phyloP scores from a whole-genome alignment of 2,329 filamentous ascomycete genomes.

The Zasmidium cellare region DNA sequence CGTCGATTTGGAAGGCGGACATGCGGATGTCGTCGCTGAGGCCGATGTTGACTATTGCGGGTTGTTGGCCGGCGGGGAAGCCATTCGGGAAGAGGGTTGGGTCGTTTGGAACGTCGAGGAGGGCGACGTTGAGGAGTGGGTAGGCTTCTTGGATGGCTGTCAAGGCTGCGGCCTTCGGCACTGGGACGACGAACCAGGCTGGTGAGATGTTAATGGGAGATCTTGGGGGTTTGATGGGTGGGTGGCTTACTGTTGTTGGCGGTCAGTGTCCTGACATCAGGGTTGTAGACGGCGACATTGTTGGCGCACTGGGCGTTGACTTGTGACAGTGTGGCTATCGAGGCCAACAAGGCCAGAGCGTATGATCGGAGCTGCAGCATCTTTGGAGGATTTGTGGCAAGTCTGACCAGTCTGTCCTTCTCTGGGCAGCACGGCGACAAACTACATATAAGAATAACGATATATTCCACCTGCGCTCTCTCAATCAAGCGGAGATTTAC shows the following conservation, averaged over 20 bases:
- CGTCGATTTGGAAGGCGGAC: slow-evolving; percentile 25
- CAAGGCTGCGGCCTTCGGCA: slow-evolving; percentile 20
- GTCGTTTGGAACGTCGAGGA: slow-evolving; percentile 21
- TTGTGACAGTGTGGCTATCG: neutral
- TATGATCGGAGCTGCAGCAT: neutral
- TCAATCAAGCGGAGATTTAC: too few relatives aligned
- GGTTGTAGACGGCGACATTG: slow-evolving; percentile 23
- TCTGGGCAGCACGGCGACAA: too few relatives aligned
- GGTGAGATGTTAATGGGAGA: neutral
- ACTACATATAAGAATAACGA: too few relatives aligned
- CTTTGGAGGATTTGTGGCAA: neutral
- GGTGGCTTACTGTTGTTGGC: slow-evolving; percentile 17
- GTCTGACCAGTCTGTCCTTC: neutral
- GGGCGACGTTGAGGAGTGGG: slow-evolving; percentile 8
- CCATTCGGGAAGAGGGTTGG: slow-evolving; percentile 21
- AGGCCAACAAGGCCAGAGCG: neutral
- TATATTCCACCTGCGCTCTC: too few relatives aligned
- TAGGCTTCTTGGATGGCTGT: slow-evolving; percentile 19
- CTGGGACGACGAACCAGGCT: slow-evolving; percentile 25
- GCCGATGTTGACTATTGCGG: slow-evolving; percentile 17
- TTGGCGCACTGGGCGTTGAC: slow-evolving; percentile 23
- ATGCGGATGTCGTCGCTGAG: slow-evolving; percentile 24
- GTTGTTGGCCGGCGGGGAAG: slow-evolving; percentile 23
- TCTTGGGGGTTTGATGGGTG: neutral
- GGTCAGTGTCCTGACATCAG: slow-evolving; percentile 19